Conservation (phyloP, 345 rosid species). For the Pelargonium nanum region DNA sequence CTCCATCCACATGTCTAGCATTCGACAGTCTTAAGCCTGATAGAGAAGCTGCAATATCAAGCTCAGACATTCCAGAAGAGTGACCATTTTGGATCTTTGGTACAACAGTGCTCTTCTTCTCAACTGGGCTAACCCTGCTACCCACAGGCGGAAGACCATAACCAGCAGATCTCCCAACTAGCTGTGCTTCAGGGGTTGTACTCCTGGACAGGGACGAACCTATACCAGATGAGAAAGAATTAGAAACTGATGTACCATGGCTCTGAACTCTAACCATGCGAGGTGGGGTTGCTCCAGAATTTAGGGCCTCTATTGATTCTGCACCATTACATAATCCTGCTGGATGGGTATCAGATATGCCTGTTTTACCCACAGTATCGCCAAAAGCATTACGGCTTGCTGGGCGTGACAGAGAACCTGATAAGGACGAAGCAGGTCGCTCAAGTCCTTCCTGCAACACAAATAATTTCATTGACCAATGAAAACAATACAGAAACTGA, state of each 20-base stretch:
- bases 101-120: constrained; percentile 38
- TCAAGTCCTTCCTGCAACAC: constrained; percentile 67
- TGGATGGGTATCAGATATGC: constrained; percentile 20
- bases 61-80: constrained; percentile 29
- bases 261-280: constrained; percentile 29
- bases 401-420: constrained; percentile 52
- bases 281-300: constrained; percentile 35
- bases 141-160: constrained; percentile 59
- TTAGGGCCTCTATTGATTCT: constrained; percentile 34
- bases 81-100: constrained; percentile 34
- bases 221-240: constrained; percentile 35
- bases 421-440: constrained; percentile 32
- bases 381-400: constrained; percentile 60
- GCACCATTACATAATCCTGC: constrained; percentile 37
- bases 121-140: constrained; percentile 39
- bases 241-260: constrained; percentile 22
- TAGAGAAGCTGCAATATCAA: constrained; percentile 48
- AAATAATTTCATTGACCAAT: neutral
- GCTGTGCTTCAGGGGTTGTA: constrained; percentile 57
- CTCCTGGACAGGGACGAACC: constrained; percentile 60
- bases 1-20: constrained; percentile 33
- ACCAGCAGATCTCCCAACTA: constrained; percentile 42
- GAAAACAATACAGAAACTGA: neutral
- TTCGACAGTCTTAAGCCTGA: constrained; percentile 46
- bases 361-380: constrained; percentile 37